These are phyloP conservation scores for Cercospora janseana DNA, from an alignment of 2,329 filamentous ascomycete genomes.

Conservation along the genomic window DNA sequence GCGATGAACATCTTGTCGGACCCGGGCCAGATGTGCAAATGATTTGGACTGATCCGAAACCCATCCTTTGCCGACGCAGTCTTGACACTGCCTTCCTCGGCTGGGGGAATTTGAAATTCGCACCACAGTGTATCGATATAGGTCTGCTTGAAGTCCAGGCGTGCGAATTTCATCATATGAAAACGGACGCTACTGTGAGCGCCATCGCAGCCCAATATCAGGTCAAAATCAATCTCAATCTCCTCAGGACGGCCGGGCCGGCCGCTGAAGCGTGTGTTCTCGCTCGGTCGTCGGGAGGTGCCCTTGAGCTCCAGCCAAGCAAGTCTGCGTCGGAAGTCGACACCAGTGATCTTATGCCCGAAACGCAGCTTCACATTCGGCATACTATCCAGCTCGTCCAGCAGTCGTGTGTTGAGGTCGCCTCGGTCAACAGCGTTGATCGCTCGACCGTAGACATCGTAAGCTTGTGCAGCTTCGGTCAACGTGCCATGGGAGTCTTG, in stretches of 20 bases:
- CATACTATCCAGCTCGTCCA: constrained; percentile 78
- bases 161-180: constrained; percentile 91
- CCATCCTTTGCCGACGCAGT: constrained; percentile 42
- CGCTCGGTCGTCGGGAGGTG: constrained; percentile 24
- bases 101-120: constrained; percentile 72
- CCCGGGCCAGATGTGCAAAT: constrained; percentile 95
- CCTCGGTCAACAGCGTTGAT: constrained; percentile 85
- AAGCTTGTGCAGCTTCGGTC: constrained; percentile 78
- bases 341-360: constrained; percentile 87
- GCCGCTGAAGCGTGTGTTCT: constrained; percentile 25
- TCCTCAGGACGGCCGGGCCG: constrained; percentile 49
- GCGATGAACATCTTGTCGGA: constrained; percentile 95
- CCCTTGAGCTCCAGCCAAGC: constrained; percentile 76
- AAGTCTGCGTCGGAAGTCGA: constrained; percentile 73
- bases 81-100: constrained; percentile 43
- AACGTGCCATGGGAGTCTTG: constrained; percentile 62
- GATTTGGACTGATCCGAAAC: constrained; percentile 84
- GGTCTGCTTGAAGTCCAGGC: constrained; percentile 87
- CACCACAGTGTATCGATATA: constrained; percentile 98
- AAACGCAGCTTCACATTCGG: constrained; percentile 91
- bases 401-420: constrained; percentile 75
- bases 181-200: constrained; percentile 89
- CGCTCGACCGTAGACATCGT: constrained; percentile 80
- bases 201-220: constrained; percentile 91
- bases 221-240: constrained; percentile 81